Evolutionary conservation across 768 basidiomycete species (phyloP), one percentile per base, ranked within the genome.

Genomic region (Thelephora aurantiotincta): DNA sequence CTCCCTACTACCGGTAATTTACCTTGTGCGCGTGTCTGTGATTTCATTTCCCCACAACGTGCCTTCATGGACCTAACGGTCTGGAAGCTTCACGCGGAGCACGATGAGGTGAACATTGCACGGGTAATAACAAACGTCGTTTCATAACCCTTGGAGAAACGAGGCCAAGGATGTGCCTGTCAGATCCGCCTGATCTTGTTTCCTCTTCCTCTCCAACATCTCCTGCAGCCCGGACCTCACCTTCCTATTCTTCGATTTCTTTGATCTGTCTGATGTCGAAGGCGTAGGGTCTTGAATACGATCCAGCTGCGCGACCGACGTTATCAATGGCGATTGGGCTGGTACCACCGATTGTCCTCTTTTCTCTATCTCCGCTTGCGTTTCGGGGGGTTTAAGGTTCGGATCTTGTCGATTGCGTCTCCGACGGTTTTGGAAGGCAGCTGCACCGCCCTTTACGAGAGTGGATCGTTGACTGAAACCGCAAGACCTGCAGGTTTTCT

Each of bases 141-240:
- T 22, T 57, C 51, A 61, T 30, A 77, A 61, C 22, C 60, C 66
- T 46, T 63, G 66, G 26, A 79, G 57, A 58, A 82, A 82, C 30
- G 72, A 71, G 3, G 78, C 72, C 30, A 84, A 63, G 16, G 73
- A 71, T 45, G 51, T 58, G 43, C 47, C 53, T 41, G 54, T 56
- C 48, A 60, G 56, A 54, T 58, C 63, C 61, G 68, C 67, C 53
- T 64, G 66, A 44, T 65, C 64, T 56, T 73, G 67, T 54, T 71
- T 67, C 43, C 71, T 74, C 51, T 80, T 82, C 35, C 74, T 72
- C 22, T 71, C 70, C 33, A 87, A 66, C 67, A 88, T 71, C 37
- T 76, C 71, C 58, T 77, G 80, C 36, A 88, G 57, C 9, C 70
- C 70, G 0, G 70, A 60, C 54, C 71, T 74, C 59, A 76, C 77